Evolutionary conservation across 352 stramenopile genomes (phyloP).

Genomic region (Pythium rishiriense): DNA sequence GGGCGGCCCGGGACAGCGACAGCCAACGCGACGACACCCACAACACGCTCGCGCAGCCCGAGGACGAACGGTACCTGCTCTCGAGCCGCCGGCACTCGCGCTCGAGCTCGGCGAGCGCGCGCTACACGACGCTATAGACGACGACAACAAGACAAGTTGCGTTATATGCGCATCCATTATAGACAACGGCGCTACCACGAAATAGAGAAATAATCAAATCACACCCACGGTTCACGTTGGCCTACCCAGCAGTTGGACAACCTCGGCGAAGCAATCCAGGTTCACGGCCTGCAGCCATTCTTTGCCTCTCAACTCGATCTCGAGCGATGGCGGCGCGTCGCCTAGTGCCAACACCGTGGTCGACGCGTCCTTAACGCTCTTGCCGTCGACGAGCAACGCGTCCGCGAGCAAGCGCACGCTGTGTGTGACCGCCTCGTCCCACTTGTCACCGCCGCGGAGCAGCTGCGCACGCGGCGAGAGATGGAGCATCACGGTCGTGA

Average conservation of each 20-base stretch:
- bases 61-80: slow-evolving; percentile 14
- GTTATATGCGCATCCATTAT: neutral
- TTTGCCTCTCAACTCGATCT: slow-evolving; percentile 4
- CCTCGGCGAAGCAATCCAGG: slow-evolving; percentile 6
- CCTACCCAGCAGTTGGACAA: neutral
- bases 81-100: neutral
- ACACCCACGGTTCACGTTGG: neutral
- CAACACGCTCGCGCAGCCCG: neutral
- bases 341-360: neutral
- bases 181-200: neutral
- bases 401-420: slow-evolving; percentile 7
- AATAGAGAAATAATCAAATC: slow-evolving; percentile 5
- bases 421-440: neutral
- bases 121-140: slow-evolving; percentile 12
- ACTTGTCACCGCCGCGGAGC: neutral
- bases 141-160: neutral
- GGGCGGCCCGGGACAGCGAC: neutral
- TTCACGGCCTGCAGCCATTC: slow-evolving; percentile 8
- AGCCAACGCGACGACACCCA: neutral
- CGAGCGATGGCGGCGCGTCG: slow-evolving; percentile 2
- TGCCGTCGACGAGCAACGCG: slow-evolving; percentile 10
- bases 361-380: neutral
- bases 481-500: slow-evolving; percentile 45
- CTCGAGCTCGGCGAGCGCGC: neutral
- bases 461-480: slow-evolving; percentile 9